Conservation (phyloP, 1,284 basidiomycete genomes). For the Gymnopus androsaceus region DNA sequence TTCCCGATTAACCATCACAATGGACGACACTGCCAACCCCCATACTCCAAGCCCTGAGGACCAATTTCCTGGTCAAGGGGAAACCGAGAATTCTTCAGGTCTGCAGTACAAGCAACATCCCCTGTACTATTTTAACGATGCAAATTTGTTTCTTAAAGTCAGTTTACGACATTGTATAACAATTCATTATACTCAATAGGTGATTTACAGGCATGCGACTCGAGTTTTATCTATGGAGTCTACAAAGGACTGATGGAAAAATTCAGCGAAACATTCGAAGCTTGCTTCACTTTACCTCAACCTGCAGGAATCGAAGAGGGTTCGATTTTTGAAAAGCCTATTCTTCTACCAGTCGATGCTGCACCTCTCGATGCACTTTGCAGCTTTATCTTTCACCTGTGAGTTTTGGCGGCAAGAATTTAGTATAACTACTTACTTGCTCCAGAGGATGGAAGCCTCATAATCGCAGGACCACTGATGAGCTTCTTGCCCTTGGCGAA, state of each 20-base stretch:
- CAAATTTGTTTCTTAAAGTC: not conserved
- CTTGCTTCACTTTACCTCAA: not conserved
- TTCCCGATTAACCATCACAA: not conserved
- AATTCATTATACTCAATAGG: not conserved
- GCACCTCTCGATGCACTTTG: not conserved
- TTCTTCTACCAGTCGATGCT: not conserved
- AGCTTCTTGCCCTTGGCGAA: not conserved
- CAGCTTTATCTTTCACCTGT: not conserved
- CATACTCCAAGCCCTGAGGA: not conserved
- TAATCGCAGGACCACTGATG: not conserved
- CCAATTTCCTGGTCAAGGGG: too few species aligned
- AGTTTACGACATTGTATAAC: not conserved
- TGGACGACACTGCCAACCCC: not conserved
- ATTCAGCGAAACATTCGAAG: not conserved
- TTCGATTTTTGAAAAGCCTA: not conserved
- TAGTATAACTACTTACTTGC: not conserved
- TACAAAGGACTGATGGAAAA: not conserved
- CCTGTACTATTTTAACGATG: too few species aligned
- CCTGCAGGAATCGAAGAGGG: not conserved
- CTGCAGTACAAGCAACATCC: too few species aligned
- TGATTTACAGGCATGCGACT: not conserved
- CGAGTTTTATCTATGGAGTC: not conserved
- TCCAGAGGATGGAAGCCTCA: not conserved
- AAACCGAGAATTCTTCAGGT: too few species aligned
- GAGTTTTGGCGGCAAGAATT: not conserved